Evolutionary conservation across 225 moss, liverwort and hornwort genomes (phyloP).

Genomic region (Pleurozium schreberi): DNA sequence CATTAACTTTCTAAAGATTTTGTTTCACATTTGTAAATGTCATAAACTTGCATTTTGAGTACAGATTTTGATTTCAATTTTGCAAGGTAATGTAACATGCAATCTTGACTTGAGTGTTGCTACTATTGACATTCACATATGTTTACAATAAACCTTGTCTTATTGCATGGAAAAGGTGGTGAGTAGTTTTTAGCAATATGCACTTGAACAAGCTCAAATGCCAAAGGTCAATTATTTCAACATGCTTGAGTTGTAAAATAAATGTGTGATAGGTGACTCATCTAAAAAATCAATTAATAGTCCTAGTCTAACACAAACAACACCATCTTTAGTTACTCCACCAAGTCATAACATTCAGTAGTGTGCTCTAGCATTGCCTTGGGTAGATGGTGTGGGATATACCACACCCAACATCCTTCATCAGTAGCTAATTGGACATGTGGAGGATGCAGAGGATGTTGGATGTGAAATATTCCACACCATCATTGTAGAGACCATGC

Average conservation of each 20-base stretch:
- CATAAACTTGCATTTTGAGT: background rate
- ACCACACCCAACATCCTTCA: too few species aligned
- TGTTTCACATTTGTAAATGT: background rate
- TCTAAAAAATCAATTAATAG: background rate
- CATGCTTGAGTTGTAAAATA: background rate
- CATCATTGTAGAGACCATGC: too few species aligned
- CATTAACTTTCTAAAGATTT: background rate
- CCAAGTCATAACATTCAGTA: too few species aligned
- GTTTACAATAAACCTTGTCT: too few species aligned
- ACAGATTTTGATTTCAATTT: background rate
- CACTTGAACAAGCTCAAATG: background rate
- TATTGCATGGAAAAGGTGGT: accelerated
- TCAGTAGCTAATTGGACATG: too few species aligned
- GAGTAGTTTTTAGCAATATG: background rate
- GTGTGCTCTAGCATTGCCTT: too few species aligned
- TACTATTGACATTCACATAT: background rate
- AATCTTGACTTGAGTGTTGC: background rate
- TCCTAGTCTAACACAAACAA: accelerated
- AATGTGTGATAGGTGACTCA: background rate
- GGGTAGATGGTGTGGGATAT: too few species aligned
- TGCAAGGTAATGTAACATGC: background rate
- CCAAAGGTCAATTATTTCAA: background rate
- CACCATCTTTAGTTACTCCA: too few species aligned
- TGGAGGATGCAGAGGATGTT: too few species aligned
- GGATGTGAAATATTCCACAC: too few species aligned